phyloP scores from a whole-genome alignment of 1,284 basidiomycete genomes.

The Heterobasidion irregulare region DNA sequence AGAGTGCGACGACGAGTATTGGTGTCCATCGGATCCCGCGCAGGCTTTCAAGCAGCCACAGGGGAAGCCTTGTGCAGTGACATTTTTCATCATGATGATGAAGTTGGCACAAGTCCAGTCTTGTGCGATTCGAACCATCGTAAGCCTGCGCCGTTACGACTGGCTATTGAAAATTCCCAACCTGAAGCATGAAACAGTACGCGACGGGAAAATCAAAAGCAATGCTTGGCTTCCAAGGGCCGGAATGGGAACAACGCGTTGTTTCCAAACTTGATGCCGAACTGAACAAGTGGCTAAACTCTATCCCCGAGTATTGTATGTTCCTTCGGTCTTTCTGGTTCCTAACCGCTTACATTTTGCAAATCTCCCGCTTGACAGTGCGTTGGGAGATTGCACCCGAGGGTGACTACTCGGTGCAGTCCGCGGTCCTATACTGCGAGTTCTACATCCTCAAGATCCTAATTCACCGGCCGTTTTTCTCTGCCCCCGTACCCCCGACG shows the following conservation, averaged over 20 bases:
- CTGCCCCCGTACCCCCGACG: slow-evolving; percentile 50
- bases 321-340: slow-evolving; percentile 15
- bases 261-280: slow-evolving; percentile 63
- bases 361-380: slow-evolving; percentile 28
- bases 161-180: neutral
- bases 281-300: slow-evolving; percentile 66
- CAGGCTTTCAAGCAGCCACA: slow-evolving; percentile 55
- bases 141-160: slow-evolving; percentile 22
- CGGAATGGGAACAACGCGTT: slow-evolving; percentile 53
- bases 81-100: slow-evolving; percentile 60
- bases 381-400: slow-evolving; percentile 69
- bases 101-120: slow-evolving; percentile 67
- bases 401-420: slow-evolving; percentile 62
- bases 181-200: slow-evolving; percentile 40
- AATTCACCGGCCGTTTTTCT: slow-evolving; percentile 79
- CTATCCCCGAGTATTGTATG: slow-evolving; percentile 61
- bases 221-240: slow-evolving; percentile 37
- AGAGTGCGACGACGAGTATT: slow-evolving; percentile 83
- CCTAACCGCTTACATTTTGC: neutral
- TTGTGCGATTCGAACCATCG: slow-evolving; percentile 65
- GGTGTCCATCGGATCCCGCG: slow-evolving; percentile 46
- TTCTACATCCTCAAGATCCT: slow-evolving; percentile 75
- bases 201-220: slow-evolving; percentile 58
- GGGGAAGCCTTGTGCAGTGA: slow-evolving; percentile 49
- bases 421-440: slow-evolving; percentile 52